Base-by-base conservation (phyloP, 768 basidiomycete genomes). In the Agaricus subrufescens region DNA sequence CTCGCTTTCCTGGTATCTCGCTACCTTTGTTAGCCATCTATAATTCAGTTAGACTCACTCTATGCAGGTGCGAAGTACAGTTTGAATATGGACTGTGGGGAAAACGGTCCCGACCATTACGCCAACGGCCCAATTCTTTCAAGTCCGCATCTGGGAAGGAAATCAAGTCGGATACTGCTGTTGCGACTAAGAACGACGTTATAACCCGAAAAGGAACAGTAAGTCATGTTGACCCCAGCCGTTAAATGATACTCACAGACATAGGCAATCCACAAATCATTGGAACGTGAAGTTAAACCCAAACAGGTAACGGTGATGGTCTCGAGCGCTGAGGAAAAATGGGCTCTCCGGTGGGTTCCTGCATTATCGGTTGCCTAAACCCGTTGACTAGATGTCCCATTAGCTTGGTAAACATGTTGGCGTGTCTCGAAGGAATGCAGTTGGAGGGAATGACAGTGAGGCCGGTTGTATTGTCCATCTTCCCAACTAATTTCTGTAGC, bases 371-470 rank as follows among this genome's bases (percentile, higher is more conserved):
- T 34, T n/a, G 14, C 40, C 19, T 26, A 37, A 26, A 38, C 30
- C 1, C 5, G 6, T 37, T 15, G n/a, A 34, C 52, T 59, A 27
- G 52, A 15, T 23, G 25, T 31, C 59, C 46, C 11, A 46, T 0
- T 56, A 92, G 94, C 23, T 71, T 96, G 8, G 61, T 93, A 25
- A 86, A 88, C 61, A 86, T 93, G 80, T 67, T 93, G 2, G 73
- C 78, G 3, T 82, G 82, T 48, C 62, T 95, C n/a, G 72, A 76
- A 48, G 76, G 78, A 9, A 71, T 94, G 3, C 40, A 71, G 31
- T 52, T 64, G 2, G 58, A 73, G 23, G 82, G 83, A 1, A 71
- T 75, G 54, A 83, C 81, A 55, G 88, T 88, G 64, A 63, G 68
- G 51, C 26, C 52, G 19, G 50, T n/a, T 15, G 2, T 27, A 29